These are phyloP conservation scores for Podospora pseudopauciseta DNA, from an alignment of 495 filamentous ascomycete genomes.

Conservation along the genomic window DNA sequence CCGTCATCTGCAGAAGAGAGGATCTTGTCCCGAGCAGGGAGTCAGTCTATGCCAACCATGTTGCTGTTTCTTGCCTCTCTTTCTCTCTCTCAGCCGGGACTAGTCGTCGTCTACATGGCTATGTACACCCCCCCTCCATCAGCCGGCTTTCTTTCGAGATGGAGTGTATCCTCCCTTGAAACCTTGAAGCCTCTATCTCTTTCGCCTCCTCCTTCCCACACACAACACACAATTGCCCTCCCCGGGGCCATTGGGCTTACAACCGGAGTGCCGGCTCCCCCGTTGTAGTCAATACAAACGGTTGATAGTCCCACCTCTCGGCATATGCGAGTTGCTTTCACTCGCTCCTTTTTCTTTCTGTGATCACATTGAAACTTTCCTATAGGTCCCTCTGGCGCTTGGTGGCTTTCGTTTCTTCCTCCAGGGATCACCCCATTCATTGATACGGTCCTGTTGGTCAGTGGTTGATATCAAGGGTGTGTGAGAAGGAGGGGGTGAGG, in stretches of 20 bases:
- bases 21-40: conserved; percentile 22
- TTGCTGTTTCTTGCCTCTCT: conserved; percentile 21
- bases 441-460: conserved; percentile 34
- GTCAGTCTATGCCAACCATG: conserved; percentile 10
- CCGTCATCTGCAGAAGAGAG: conserved; percentile 16
- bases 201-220: conserved; percentile 23
- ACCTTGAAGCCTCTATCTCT: conserved; percentile 29
- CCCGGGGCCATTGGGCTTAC: conserved; percentile 25
- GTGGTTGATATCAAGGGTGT: conserved; percentile 32
- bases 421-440: conserved; percentile 42
- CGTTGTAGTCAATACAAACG: conserved; percentile 33
- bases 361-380: neutral
- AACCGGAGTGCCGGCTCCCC: conserved; percentile 24
- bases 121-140: conserved; percentile 27
- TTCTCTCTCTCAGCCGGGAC: conserved; percentile 16
- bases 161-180: conserved; percentile 20
- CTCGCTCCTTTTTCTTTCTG: neutral
- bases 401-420: conserved; percentile 8
- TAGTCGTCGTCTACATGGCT: conserved; percentile 18
- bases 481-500: conserved; percentile 40
- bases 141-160: conserved; percentile 13
- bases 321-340: conserved; percentile 37
- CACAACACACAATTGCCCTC: conserved; percentile 10
- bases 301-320: conserved; percentile 28
- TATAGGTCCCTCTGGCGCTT: neutral